Evolutionary conservation across 225 moss, liverwort and hornwort species (phyloP), one percentile per base, ranked within the genome.

Genomic region (Ulota crispa): DNA sequence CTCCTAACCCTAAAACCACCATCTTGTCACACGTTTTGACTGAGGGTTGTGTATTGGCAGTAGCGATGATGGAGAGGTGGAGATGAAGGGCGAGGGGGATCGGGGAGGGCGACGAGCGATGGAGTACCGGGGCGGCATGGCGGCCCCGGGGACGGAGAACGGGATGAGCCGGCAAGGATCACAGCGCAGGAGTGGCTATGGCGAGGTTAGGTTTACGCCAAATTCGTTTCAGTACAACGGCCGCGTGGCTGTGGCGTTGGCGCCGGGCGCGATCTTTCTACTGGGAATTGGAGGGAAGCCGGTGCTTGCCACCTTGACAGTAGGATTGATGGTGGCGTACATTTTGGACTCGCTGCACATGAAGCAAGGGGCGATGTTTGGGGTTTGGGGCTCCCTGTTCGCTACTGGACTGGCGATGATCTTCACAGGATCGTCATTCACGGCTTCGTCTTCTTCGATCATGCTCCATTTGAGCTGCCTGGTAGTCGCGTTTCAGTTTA

Each of bases 171-270:
- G 86, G 68, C 79, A 80, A 55, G 85, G 82, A 42, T 75, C 72
- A 53, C 78, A 67, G 83, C 86, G 69, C 80, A 73, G 93, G 56
- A 77, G 91, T 34, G 71, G 27, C 9, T 69, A 82, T 21, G 93
- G 98, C 28, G 93, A 96, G 80, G n/a, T 91, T 50, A 91, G 99
- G 78, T 99, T 99, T 59, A 81, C 91, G 41, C 94, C 99, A 16
- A 96, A 92, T 91, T 81, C 94, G 62, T 99, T 99, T 60, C 99
- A 99, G 87, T 99, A 99, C 62, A 99, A 96, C 75, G 94, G 82
- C 45, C 92, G 99, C 47, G 88, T 99, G 43, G 93, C 92, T 2
- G 85, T 87, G 81, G 99, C 94, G 30, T 85, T 99, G 73, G 91
- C 90, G 63, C 99, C 99, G 56, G 91, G 90, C 21, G 86, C 88